phyloP scores from a whole-genome alignment of 1,284 basidiomycete species.

The Puccinia polysora region DNA sequence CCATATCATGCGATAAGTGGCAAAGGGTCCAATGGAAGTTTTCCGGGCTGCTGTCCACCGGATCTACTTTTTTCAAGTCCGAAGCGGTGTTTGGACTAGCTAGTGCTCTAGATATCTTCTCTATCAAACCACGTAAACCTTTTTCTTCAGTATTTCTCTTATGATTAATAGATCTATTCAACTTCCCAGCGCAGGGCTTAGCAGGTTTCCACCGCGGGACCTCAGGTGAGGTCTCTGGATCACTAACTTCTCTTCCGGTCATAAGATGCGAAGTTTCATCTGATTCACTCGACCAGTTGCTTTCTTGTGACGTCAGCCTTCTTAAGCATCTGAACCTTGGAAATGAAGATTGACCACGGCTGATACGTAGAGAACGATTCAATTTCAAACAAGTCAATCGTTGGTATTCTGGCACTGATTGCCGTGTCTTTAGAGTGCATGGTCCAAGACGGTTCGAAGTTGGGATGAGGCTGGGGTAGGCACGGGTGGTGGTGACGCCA shows the following conservation, averaged over 20 bases:
- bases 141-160: not conserved
- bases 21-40: not conserved
- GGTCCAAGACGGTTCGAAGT: conserved; percentile 3
- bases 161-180: not conserved
- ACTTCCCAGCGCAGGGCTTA: not conserved
- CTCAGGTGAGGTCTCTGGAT: not conserved
- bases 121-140: not conserved
- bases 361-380: conserved; percentile 20
- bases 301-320: not conserved
- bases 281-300: conserved; percentile 13
- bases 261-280: conserved; percentile 5
- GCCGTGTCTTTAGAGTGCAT: conserved; percentile 14
- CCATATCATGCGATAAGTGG: conserved; percentile 34
- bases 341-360: conserved; percentile 12
- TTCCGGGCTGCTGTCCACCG: not conserved
- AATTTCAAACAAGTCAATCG: conserved; percentile 10
- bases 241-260: not conserved
- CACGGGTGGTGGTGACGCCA: not conserved
- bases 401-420: conserved; percentile 13
- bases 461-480: not conserved
- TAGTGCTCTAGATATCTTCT: not conserved
- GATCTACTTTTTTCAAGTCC: not conserved
- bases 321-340: conserved; percentile 2
- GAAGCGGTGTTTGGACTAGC: not conserved
- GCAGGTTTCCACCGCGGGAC: not conserved